These are phyloP conservation scores for Acanthamoeba culbertsoni DNA, from an alignment of 208 protist genomes.

Conservation along the genomic window DNA sequence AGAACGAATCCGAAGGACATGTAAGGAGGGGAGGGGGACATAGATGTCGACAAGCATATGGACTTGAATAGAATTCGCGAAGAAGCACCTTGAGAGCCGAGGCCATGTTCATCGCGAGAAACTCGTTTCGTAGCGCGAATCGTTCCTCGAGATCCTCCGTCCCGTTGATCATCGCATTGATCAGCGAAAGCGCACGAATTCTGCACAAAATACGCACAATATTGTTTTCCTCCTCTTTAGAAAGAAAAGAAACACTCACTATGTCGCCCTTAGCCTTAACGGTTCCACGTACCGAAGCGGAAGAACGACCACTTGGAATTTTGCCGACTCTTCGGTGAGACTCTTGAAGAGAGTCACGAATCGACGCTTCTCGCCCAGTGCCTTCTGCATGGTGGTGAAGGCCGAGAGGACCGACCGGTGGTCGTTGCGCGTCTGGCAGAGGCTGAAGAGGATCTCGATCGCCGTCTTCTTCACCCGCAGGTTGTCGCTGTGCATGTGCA, in stretches of 20 bases:
- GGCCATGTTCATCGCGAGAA: not conserved
- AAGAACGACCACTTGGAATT: constrained; percentile 10
- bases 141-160: constrained; percentile 46
- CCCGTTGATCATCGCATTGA: constrained; percentile 9
- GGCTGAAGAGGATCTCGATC: constrained; percentile 15
- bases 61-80: too few relatives aligned
- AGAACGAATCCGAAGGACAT: too few relatives aligned
- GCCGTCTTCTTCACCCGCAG: constrained; percentile 35
- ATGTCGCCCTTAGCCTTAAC: not conserved
- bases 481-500: constrained; percentile 19
- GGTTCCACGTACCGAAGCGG: not conserved
- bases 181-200: not conserved
- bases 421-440: constrained; percentile 17
- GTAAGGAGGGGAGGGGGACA: not conserved
- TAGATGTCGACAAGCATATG: too few relatives aligned
- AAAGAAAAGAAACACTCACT: not conserved
- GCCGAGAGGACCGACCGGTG: not conserved
- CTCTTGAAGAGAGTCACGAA: constrained; percentile 34
- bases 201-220: not conserved
- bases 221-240: not conserved
- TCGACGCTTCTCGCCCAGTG: constrained; percentile 2
- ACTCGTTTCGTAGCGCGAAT: constrained; percentile 50
- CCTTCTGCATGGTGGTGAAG: not conserved
- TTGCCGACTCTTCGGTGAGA: constrained; percentile 33
- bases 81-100: not conserved